Evolutionary conservation across 2,329 filamentous ascomycete genomes (phyloP), one percentile per base, ranked within the genome.

Genomic region (Chaetomiaceae sp.): DNA sequence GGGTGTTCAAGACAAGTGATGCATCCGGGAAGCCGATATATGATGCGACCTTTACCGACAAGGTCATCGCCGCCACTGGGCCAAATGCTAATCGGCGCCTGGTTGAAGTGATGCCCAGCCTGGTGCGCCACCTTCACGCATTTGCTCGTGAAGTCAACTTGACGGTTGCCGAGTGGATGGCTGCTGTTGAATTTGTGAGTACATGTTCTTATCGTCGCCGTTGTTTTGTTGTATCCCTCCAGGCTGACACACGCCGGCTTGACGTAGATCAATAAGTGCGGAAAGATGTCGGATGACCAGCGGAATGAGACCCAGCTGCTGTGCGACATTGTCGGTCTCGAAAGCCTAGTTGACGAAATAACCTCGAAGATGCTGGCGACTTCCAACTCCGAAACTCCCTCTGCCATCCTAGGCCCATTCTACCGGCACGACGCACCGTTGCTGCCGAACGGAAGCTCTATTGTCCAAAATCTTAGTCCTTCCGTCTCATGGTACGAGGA

Each of bases 391-490:
- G 55, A 59, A 6, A 87, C 84, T 3, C 75, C 82, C 16, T 84
- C 82, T 16, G 80, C 84, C 40, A 85, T 87, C 55, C 75, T 88
- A 2, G 85, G 85, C 1, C 85, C 85, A 2, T 88, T 88, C 69
- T 87, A 82, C 75, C 75, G 82, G n/a, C 72, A 79, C 51, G 74
- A 86, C 58, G 80, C 84, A 0, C 82, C 84, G 4, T 69, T 75
- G 48, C 73, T 79, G 48, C 64, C 76, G 21, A 82, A 81, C 65
- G 84, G 81, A 37, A 75, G 73, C 47, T 80, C 74, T 54, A 84
- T 87, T 46, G 73, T 81, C 13, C 51, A 53, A 18, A 50, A 58
- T 30, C 58, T 62, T 34, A 53, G 37, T 7, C 60, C 64, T n/a
- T 54, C 54, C 4, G 56, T 62, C 1, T 23, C 53, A 14, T 58